These are phyloP conservation scores for Brassica incana DNA, from an alignment of 345 rosid genomes.

Conservation along the genomic window DNA sequence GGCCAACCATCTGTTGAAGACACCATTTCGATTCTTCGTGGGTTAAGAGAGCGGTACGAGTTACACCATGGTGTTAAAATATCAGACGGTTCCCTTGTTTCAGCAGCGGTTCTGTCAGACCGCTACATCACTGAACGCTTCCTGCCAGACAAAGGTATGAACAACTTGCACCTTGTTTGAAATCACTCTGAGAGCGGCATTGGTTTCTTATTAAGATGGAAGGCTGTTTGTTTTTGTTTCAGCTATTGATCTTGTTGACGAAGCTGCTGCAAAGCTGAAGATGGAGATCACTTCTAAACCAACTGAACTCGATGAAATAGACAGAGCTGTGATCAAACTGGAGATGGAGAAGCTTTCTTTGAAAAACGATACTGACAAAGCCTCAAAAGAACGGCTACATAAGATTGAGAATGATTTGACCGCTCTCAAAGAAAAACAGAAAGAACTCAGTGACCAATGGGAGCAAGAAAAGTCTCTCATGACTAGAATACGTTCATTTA, in stretches of 20 bases:
- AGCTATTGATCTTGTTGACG: constrained; percentile 98
- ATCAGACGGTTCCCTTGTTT: constrained; percentile 88
- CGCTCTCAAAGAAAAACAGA: constrained; percentile 67
- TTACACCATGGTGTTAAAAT: constrained; percentile 92
- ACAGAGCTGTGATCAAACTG: constrained; percentile 77
- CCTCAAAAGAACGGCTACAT: constrained; percentile 78
- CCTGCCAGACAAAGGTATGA: constrained; percentile 90
- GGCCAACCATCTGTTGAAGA: constrained; percentile 93
- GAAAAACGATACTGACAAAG: constrained; percentile 80
- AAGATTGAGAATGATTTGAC: constrained; percentile 74
- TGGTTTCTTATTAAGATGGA: not conserved
- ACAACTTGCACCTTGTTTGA: not conserved
- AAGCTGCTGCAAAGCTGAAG: constrained; percentile 95
- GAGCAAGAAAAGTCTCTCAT: constrained; percentile 70
- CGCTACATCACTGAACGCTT: constrained; percentile 88
- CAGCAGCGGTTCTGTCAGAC: constrained; percentile 86
- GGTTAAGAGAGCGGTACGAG: constrained; percentile 83
- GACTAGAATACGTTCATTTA: constrained; percentile 68
- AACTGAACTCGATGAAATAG: constrained; percentile 83
- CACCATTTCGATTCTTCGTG: constrained; percentile 88
- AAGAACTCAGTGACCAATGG: constrained; percentile 73
- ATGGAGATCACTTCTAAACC: constrained; percentile 99
- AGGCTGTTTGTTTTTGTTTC: constrained; percentile 23
- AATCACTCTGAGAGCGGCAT: not conserved
- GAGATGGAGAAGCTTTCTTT: constrained; percentile 95